A percentile compares a stretch with the other conserved stretches of the same genome.
phyloP scores from a whole-genome alignment of 148 eudicot species.

The Salicornia ramosissima region DNA sequence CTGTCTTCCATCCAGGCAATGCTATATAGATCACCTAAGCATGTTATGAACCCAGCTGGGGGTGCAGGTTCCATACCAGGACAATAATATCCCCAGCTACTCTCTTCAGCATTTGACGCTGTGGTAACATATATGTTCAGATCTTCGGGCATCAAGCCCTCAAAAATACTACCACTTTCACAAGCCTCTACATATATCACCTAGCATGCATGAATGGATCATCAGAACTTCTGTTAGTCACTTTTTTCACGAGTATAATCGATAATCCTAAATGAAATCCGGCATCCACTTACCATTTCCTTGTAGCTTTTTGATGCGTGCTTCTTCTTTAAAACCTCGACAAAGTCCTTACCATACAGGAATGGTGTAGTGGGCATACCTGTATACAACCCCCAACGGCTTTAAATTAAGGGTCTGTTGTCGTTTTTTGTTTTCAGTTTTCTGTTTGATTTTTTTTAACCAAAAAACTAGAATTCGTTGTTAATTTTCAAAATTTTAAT shows the following conservation, averaged over 20 bases:
- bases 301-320: conserved; percentile 36
- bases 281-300: conserved; percentile 32
- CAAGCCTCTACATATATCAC: conserved; percentile 45
- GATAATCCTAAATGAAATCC: background rate
- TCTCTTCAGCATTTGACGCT: conserved; percentile 46
- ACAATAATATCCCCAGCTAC: conserved; percentile 48
- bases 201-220: conserved; percentile 15
- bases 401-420: too few relatives aligned
- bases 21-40: conserved; percentile 46
- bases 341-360: conserved; percentile 35
- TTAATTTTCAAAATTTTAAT: too few relatives aligned
- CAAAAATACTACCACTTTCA: conserved; percentile 49
- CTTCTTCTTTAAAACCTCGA: conserved; percentile 40
- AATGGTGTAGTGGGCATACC: conserved; percentile 40
- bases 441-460: too few relatives aligned
- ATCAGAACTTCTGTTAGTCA: background rate
- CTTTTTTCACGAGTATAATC: background rate
- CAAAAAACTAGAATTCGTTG: too few relatives aligned
- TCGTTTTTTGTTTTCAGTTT: too few relatives aligned
- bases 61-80: conserved; percentile 40
- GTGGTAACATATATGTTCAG: conserved; percentile 42
- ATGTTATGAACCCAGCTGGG: conserved; percentile 40
- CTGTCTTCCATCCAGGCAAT: conserved; percentile 57
- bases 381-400: too few relatives aligned
- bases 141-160: conserved; percentile 48